Evolutionary conservation across 306 rosid species (phyloP), one percentile per base, ranked within the genome.

Genomic region (Oxytropis ochrocephala): DNA sequence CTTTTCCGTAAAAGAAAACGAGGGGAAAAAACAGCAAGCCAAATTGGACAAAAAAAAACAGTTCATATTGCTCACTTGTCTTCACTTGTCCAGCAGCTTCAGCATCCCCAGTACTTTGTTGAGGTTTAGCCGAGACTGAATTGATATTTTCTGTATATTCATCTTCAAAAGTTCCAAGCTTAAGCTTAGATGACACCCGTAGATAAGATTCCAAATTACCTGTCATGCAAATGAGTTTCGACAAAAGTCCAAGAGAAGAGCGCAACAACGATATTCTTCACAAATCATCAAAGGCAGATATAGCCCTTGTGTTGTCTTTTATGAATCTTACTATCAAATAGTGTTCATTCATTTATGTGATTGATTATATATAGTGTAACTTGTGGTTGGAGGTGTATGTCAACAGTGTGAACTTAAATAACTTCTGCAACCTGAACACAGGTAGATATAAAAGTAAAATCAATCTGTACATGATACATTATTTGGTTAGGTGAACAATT

Each of bases 121-220:
- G 69, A 33, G 90, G 72, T 67, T 73, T 84, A 30, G 50, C 32
- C 4, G 65, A 14, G 70, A 35, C 36, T 74, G 79, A 50, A 78
- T 70, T 75, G 11, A 64, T 44, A 58, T 65, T 83, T 69, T 54
- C 80, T 10, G 61, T 7, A 57, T 75, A 71, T 60, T 89, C 89
- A 74, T 83, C 87, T 60, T 76, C 89, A 76, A 76, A 60, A 42
- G 74, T 75, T 75, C 81, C 96, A 50, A 94, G 95, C 92, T 83
- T 91, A 57, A 94, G 96, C 83, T 94, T 94, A 57, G 96, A 83
- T 27, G 97, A 86, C 66, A 94, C 83, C 61, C 81, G 89, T 21
- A 36, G 75, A 79, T 82, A 94, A 57, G 86, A 73, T 74, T 88
- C 96, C 82, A 88, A 78, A 46, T 81, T 82, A 78, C 80, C 97